Conservation (phyloP, 495 filamentous ascomycete genomes). For the Podospora australis region DNA sequence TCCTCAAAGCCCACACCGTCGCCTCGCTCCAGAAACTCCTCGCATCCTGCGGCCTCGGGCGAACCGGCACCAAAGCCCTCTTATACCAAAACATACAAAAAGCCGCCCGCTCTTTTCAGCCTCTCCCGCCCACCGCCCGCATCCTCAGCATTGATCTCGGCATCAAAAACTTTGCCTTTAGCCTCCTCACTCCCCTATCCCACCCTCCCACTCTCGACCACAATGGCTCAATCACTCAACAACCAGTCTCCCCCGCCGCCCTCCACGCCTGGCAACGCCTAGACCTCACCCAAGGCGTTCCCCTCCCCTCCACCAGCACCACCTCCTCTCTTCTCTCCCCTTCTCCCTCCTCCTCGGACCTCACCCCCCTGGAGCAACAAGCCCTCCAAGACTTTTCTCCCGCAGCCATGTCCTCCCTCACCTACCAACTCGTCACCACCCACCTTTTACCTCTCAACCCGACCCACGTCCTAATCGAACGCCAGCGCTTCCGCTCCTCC, state of each 20-base stretch:
- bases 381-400: too few relatives aligned
- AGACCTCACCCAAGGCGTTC: too few relatives aligned
- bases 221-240: slow-evolving; percentile 13
- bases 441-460: slow-evolving; percentile 49
- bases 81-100: slow-evolving; percentile 12
- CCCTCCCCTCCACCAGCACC: too few relatives aligned
- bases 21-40: slow-evolving; percentile 5
- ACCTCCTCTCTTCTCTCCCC: slow-evolving; percentile 5
- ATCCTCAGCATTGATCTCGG: slow-evolving; percentile 85
- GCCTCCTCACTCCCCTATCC: slow-evolving; percentile 42
- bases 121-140: slow-evolving; percentile 15
- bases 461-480: slow-evolving; percentile 77
- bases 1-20: not conserved
- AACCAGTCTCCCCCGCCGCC: slow-evolving; percentile 33
- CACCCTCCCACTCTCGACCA: not conserved
- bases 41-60: slow-evolving; percentile 19
- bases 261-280: slow-evolving; percentile 30
- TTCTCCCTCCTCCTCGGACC: not conserved
- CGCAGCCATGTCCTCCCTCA: slow-evolving; percentile 48
- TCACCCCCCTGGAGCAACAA: not conserved
- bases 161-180: slow-evolving; percentile 76
- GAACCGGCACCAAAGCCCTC: slow-evolving; percentile 13
- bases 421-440: slow-evolving; percentile 53
- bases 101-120: slow-evolving; percentile 12
- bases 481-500: slow-evolving; percentile 74